Conservation (phyloP, 2,329 filamentous ascomycete genomes). For the Arthroderma uncinatum region DNA sequence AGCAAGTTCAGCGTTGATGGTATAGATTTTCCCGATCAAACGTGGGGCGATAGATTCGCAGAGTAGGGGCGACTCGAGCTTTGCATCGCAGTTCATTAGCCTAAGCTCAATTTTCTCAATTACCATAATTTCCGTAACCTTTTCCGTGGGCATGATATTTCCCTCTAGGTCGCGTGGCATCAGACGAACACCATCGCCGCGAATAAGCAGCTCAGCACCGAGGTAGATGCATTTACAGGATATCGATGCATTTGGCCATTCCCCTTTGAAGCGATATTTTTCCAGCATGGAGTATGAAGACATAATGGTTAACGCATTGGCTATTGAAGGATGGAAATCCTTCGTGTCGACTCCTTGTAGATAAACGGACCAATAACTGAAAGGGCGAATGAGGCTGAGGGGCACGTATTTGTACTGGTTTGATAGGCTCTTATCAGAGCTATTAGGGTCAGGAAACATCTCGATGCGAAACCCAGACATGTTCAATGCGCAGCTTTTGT, state of each 20-base stretch:
- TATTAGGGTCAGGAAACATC: constrained; percentile 43
- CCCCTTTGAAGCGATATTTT: constrained; percentile 42
- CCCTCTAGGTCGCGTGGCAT: constrained; percentile 23
- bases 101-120: constrained; percentile 44
- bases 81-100: constrained; percentile 39
- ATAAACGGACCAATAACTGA: constrained; percentile 43
- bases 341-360: constrained; percentile 32
- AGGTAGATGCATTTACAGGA: constrained; percentile 45
- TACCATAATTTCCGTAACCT: constrained; percentile 42
- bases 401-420: constrained; percentile 47
- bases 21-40: constrained; percentile 42
- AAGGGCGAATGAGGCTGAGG: constrained; percentile 44
- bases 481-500: constrained; percentile 35
- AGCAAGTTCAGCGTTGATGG: constrained; percentile 22
- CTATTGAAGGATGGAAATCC: constrained; percentile 44
- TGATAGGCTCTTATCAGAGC: constrained; percentile 41
- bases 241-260: constrained; percentile 45
- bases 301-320: constrained; percentile 43
- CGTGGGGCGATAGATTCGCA: constrained; percentile 38
- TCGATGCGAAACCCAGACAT: constrained; percentile 48
- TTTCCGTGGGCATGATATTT: constrained; percentile 17
- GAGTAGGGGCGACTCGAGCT: constrained; percentile 37
- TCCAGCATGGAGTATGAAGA: constrained; percentile 44
- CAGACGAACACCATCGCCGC: constrained; percentile 46
- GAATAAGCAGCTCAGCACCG: constrained; percentile 44